Base-by-base conservation (phyloP, 169 alveolate species). In the Eimeria zaria region DNA sequence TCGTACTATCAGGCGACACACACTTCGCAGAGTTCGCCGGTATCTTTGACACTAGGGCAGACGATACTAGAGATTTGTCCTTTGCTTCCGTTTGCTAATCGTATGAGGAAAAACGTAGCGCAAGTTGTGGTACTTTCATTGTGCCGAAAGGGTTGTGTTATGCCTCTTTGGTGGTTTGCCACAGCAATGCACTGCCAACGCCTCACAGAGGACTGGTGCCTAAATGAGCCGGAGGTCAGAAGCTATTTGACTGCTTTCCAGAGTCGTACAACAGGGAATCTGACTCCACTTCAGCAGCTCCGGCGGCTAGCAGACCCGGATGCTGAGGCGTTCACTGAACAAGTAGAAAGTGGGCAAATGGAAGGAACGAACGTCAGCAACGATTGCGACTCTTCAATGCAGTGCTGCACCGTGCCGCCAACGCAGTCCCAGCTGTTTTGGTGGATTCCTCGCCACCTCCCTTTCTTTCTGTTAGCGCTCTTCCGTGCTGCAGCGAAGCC, bases 21-120 rank as follows among this genome's bases (percentile, higher is more conserved):
- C 96, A 93, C 89, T 93, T 58, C 48, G 85, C 96, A 5, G 96
- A 93, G 67, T 73, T 93, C 41, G 90, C 90, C 33, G 89, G 96
- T 91, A 89, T 71, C 88, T n/a, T 33, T 62, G 64, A 62, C 33
- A 60, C 60, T 27, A 14, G 18, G 62, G 67, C 53, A 2, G 27
- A 22, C n/a, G 55, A 22, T 30, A 58, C 24, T 84, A 20, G 76
- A 3, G 27, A n/a, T 74, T 87, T 22, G 5, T n/a, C 51, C 16
- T 33, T 46, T 36, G 39, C 33, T 12, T 30, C 64, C 41, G 46
- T 4, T 78, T 30, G 11, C 89, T 48, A 1, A 33, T 8, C 9
- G 53, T 33, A 39, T 27, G 6, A 18, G 53, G 16, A 73, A 14
- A 36, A 11, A 20, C 20, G 83, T 39, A 20, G 18, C 83, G 55